A percentile compares a stretch with the other conserved stretches of the same genome.
Evolutionary conservation across 2,329 filamentous ascomycete genomes (phyloP).

Genomic region (Sarocladium kiliense): DNA sequence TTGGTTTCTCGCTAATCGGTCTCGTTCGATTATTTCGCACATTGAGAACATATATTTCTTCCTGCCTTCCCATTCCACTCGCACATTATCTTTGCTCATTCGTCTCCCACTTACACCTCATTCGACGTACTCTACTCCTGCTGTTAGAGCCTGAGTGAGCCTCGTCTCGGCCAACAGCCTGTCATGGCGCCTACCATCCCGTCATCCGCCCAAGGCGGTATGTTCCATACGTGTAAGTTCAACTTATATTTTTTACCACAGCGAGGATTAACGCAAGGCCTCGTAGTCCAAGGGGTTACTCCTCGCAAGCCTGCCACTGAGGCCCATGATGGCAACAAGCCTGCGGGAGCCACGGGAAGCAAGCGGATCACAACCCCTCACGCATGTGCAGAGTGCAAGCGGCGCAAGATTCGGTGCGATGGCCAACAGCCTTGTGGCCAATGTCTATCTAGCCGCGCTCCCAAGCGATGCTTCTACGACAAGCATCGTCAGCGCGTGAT

Average conservation of each 20-base stretch:
- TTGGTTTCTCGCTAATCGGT: slow-evolving; percentile 4
- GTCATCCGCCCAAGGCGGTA: slow-evolving; percentile 43
- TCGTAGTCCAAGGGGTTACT: slow-evolving; percentile 46
- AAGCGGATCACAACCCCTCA: slow-evolving; percentile 54
- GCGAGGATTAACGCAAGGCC: slow-evolving; percentile 11
- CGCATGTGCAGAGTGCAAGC: slow-evolving; percentile 72
- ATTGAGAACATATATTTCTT: background rate
- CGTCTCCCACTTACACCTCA: background rate
- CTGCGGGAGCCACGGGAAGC: slow-evolving; percentile 29
- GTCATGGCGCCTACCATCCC: slow-evolving; percentile 37
- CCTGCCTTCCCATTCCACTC: background rate
- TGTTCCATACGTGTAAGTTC: slow-evolving; percentile 37
- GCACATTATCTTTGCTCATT: background rate
- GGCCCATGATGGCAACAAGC: slow-evolving; percentile 28
- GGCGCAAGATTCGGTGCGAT: slow-evolving; percentile 80
- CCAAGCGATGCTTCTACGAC: slow-evolving; percentile 74
- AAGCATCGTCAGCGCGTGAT: slow-evolving; percentile 73
- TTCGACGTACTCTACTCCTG: background rate
- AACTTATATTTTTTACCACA: background rate
- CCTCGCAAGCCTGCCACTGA: slow-evolving; percentile 43
- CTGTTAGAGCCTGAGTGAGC: background rate
- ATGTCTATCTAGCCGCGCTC: slow-evolving; percentile 75
- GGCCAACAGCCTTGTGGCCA: slow-evolving; percentile 77
- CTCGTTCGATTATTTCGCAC: background rate
- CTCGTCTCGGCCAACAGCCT: background rate